Evolutionary conservation across 2,329 filamentous ascomycete genomes (phyloP).

Genomic region (Sporothrix schenckii): DNA sequence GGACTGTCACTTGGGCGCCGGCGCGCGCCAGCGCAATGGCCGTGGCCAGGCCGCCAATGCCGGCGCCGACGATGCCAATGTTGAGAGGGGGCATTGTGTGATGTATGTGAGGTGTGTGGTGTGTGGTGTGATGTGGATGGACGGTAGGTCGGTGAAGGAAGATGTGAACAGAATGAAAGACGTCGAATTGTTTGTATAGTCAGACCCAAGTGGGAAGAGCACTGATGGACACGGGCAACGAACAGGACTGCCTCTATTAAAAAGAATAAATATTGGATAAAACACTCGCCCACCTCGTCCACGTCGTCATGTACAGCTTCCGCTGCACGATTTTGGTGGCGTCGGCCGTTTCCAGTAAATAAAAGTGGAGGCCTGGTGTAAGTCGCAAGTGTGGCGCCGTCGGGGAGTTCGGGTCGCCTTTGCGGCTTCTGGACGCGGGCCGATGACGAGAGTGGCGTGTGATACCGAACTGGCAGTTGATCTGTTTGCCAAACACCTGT

Average conservation of each 20-base stretch:
- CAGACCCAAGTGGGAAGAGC: no score
- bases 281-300: no score
- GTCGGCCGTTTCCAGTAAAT: no score
- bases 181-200: background rate
- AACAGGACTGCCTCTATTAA: no score
- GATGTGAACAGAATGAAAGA: background rate
- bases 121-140: background rate
- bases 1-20: conserved; percentile 44
- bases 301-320: no score
- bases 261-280: no score
- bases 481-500: no score
- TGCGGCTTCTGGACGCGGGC: conserved; percentile 4
- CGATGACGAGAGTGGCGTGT: background rate
- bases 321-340: no score
- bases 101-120: no score
- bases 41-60: conserved; percentile 33
- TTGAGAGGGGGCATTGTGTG: conserved; percentile 17
- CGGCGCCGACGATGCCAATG: conserved; percentile 28
- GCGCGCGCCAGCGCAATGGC: conserved; percentile 48
- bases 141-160: background rate
- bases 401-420: conserved; percentile 21
- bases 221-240: no score
- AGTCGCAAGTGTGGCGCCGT: conserved; percentile 13
- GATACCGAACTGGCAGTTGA: no score
- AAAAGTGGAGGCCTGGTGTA: conserved; percentile 9